Conservation (phyloP, 148 eudicot genomes). For the Rhododendron ferrugineum region DNA sequence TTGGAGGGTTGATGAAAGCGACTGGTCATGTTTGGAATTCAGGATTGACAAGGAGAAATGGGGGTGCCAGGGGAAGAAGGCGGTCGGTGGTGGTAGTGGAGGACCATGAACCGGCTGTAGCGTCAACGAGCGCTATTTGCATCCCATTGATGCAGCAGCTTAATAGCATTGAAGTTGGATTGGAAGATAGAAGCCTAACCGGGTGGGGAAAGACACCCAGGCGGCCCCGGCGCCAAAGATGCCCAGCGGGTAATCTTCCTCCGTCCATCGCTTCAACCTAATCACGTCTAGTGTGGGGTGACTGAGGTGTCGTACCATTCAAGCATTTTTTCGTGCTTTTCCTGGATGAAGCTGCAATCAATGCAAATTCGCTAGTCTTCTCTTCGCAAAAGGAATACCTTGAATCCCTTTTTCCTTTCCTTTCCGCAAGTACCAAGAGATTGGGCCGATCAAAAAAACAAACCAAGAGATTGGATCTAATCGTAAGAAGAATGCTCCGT, state of each 20-base stretch:
- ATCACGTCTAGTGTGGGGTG: neutral
- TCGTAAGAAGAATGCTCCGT: neutral
- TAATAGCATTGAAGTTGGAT: slow-evolving; percentile 36
- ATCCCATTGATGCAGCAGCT: slow-evolving; percentile 35
- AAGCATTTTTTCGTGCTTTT: neutral
- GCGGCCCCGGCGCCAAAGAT: slow-evolving; percentile 79
- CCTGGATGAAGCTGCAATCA: neutral
- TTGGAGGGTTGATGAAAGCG: slow-evolving; percentile 85
- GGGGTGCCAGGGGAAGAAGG: slow-evolving; percentile 59
- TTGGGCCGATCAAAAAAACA: neutral
- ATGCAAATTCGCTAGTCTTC: neutral
- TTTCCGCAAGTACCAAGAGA: neutral
- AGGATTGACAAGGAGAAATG: slow-evolving; percentile 48
- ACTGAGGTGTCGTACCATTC: neutral
- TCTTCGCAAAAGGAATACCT: neutral
- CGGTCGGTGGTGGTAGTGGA: slow-evolving; percentile 27
- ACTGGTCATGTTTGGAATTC: slow-evolving; percentile 74
- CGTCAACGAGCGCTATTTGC: slow-evolving; percentile 5
- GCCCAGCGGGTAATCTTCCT: slow-evolving; percentile 57
- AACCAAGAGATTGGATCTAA: neutral
- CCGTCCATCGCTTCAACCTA: slow-evolving; percentile 42
- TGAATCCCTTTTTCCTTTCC: neutral
- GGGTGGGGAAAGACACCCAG: slow-evolving; percentile 97
- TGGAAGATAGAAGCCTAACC: slow-evolving; percentile 65
- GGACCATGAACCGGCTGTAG: slow-evolving; percentile 24